Evolutionary conservation across 2,329 filamentous ascomycete species (phyloP), one percentile per base, ranked within the genome.

Genomic region (Alternaria hordeiaustralica): DNA sequence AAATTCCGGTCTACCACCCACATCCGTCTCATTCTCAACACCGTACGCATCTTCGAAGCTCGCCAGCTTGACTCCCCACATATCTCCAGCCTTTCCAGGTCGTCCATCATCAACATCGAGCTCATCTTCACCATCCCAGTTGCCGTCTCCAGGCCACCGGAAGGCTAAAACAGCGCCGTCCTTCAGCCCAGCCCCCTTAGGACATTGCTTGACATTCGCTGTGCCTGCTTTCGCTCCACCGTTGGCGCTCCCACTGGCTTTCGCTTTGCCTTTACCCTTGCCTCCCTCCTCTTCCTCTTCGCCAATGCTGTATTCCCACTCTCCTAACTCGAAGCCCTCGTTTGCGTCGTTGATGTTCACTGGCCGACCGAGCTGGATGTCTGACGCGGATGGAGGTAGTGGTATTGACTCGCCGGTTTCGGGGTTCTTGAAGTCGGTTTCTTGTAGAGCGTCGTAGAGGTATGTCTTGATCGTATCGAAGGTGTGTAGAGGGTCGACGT

Each of bases 401-500:
- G 74, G 55, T 41, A 80, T 72, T 13, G 75, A 66, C 41, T 78
- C 74, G 49, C 80, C 68, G 9, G 71, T 71, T 10, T 78, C 77
- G 21, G 69, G 33, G 58, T 75, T 57, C 33, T 69, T 68, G 2
- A 82, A 75, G 10, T 71, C 68, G 7, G 82, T 82, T 59, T 84
- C 77, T 36, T 73, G 61, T 3, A 86, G 74, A 0, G 81, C 82
- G 50, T 73, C 67, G 58, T 82, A 76, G 11, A 86, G 81, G 26
- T 80, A 72, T 7, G 73, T 45, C 66, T 84, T 83, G 21, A 85
- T 72, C 2, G 73, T 71, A 13, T 68, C 46, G 58, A 85, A 79
- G 53, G 78, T 76, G 58, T 79, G 71, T 6, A 84, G 75, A 0
- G 82, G 82, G 55, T 83, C 79, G 68, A 79, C 74, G 73, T 85